Evolutionary conservation across 495 filamentous ascomycete genomes (phyloP).

Genomic region (Aspergillus carlsbadensis): DNA sequence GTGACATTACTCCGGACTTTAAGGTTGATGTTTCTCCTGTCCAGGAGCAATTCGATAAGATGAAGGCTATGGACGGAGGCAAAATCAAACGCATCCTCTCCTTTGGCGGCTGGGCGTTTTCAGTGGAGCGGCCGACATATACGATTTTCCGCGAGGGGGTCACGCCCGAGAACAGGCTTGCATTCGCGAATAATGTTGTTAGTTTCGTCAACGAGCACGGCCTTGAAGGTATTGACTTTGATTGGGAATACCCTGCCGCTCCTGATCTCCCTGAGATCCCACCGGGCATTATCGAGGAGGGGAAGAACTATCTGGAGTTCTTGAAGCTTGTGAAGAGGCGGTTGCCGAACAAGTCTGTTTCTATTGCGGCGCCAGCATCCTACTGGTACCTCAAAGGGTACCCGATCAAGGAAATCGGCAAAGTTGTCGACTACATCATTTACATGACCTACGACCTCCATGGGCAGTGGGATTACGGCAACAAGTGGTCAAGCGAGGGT

Average conservation of each 20-base stretch:
- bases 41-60: slow-evolving; percentile 21
- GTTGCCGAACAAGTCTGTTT: slow-evolving; percentile 5
- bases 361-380: slow-evolving; percentile 24
- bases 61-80: slow-evolving; percentile 18
- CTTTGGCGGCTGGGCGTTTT: slow-evolving; percentile 51
- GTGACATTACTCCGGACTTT: slow-evolving; percentile 25
- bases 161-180: slow-evolving; percentile 30
- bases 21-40: slow-evolving; percentile 23
- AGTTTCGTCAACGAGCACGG: slow-evolving; percentile 29
- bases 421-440: slow-evolving; percentile 31
- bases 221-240: slow-evolving; percentile 41
- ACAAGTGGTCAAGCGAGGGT: not conserved
- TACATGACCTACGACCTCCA: slow-evolving; percentile 41
- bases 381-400: slow-evolving; percentile 35
- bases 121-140: slow-evolving; percentile 33
- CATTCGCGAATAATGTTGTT: slow-evolving; percentile 33
- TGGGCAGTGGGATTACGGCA: slow-evolving; percentile 30
- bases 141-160: slow-evolving; percentile 33
- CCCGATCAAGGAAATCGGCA: slow-evolving; percentile 23
- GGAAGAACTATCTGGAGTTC: slow-evolving; percentile 28
- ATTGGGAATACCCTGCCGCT: slow-evolving; percentile 41
- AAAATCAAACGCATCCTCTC: slow-evolving; percentile 43
- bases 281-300: slow-evolving; percentile 11
- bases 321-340: slow-evolving; percentile 6
- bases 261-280: slow-evolving; percentile 42